Evolutionary conservation across 2,329 filamentous ascomycete genomes (phyloP), one percentile per base, ranked within the genome.

Genomic region (Bipolaris sorokiniana): DNA sequence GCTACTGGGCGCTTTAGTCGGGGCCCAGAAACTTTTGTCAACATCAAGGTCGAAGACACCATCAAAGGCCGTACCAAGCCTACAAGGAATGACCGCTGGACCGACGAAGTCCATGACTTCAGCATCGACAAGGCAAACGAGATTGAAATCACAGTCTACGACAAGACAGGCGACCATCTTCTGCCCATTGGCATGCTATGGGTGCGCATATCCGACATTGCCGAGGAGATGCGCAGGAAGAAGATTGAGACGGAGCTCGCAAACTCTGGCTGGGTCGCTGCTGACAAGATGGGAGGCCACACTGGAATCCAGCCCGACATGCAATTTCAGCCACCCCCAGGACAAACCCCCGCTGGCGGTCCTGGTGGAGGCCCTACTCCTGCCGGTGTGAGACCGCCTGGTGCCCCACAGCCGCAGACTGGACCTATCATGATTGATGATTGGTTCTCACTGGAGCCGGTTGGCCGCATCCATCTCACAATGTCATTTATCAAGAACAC

Each of bases 61-160:
- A 87, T 97, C 61, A 92, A 96, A 69, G 93, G 92, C 38, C 87
- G 92, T 65, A 99, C 95, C 22, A 91, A 88, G 75, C 85, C 90
- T 1, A 92, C 93, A 9, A 85, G 93, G 56, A 96, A 84, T 60
- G 95, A 99, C 77, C 87, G 87, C 70, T 99, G 94, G 94, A 88
- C 92, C 40, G 91, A 92, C 66, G 95, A 99, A 78, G 86, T 88
- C 34, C 95, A 97, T 77, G 92, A 88, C 56, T 89, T 99, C 60
- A 91, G 95, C 63, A 95, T 99, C 54, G 94, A 98, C 79, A 98
- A 98, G 81, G 95, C 95, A 50, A 99, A 99, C 77, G 95, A 99
- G 78, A 92, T 99, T 60, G 95, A 99, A 75, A 86, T 99, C 51
- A 98, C 92, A 0, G 93, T 99, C 10, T 99, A 99, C 77, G 95